Percentiles rank a stretch among this genome's conserved stretches.
Evolutionary conservation across 2,329 filamentous ascomycete genomes (phyloP).

Genomic region (Madurella fahalii): DNA sequence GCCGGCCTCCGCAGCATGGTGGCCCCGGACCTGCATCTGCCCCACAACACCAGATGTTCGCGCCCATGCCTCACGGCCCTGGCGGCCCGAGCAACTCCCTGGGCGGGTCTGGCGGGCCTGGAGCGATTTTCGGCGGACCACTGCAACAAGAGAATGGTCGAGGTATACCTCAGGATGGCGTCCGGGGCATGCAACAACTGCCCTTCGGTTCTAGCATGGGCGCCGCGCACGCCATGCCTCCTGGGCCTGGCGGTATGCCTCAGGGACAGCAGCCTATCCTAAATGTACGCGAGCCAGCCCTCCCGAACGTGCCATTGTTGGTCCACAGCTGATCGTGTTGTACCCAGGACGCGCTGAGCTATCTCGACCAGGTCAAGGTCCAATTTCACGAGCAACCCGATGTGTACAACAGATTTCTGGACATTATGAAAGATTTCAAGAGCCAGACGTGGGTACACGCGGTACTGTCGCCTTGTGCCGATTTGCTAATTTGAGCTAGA

Average conservation of each 20-base stretch:
- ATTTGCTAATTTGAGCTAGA: slow-evolving; percentile 36
- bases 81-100: slow-evolving; percentile 50
- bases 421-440: slow-evolving; percentile 99
- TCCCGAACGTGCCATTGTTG: background rate
- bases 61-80: slow-evolving; percentile 48
- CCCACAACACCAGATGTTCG: slow-evolving; percentile 55
- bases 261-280: slow-evolving; percentile 84
- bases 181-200: slow-evolving; percentile 58
- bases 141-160: slow-evolving; percentile 56
- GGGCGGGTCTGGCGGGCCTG: slow-evolving; percentile 56
- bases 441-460: slow-evolving; percentile 72
- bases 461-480: background rate
- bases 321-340: slow-evolving; percentile 25
- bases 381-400: slow-evolving; percentile 96
- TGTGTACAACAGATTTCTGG: slow-evolving; percentile 93
- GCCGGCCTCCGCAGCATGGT: slow-evolving; percentile 49
- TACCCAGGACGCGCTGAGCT: slow-evolving; percentile 71
- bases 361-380: slow-evolving; percentile 96
- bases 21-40: slow-evolving; percentile 45
- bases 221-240: slow-evolving; percentile 32
- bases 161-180: slow-evolving; percentile 52
- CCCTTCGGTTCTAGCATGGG: slow-evolving; percentile 47
- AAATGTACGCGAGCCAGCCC: slow-evolving; percentile 49
- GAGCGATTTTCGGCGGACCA: slow-evolving; percentile 66
- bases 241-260: slow-evolving; percentile 54